phyloP scores from a whole-genome alignment of 2,329 filamentous ascomycete species.

The Chalaropsis ovoidea region DNA sequence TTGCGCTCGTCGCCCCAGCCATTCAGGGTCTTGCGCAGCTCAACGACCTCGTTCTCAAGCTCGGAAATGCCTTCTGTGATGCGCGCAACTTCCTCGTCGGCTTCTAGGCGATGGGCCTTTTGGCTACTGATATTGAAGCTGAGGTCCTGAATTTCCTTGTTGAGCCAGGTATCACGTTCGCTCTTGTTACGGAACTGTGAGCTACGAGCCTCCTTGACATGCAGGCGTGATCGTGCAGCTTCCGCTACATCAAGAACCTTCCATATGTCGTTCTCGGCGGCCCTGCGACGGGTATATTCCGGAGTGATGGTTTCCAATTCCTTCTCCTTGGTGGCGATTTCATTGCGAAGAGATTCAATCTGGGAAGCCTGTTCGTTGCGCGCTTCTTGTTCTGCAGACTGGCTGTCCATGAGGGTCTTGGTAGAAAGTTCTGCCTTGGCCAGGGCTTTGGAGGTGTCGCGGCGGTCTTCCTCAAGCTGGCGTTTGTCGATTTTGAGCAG shows the following conservation, averaged over 20 bases:
- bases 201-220: slow-evolving; percentile 84
- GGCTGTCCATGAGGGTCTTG: slow-evolving; percentile 72
- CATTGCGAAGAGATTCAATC: slow-evolving; percentile 58
- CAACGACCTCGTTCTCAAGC: slow-evolving; percentile 62
- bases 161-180: slow-evolving; percentile 76
- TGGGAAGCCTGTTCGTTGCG: slow-evolving; percentile 62
- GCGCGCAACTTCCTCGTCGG: slow-evolving; percentile 67
- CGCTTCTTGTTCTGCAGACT: slow-evolving; percentile 64
- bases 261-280: slow-evolving; percentile 60
- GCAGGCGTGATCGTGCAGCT: slow-evolving; percentile 63
- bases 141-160: slow-evolving; percentile 68
- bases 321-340: slow-evolving; percentile 65
- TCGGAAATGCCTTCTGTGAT: slow-evolving; percentile 61
- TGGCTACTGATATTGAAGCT: slow-evolving; percentile 66
- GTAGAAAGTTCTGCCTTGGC: slow-evolving; percentile 81
- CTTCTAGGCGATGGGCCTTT: slow-evolving; percentile 75
- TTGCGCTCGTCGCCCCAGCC: slow-evolving; percentile 67
- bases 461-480: slow-evolving; percentile 82
- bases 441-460: slow-evolving; percentile 64
- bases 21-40: slow-evolving; percentile 61
- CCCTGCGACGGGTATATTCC: slow-evolving; percentile 61
- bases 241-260: slow-evolving; percentile 67
- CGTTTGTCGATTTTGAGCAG: slow-evolving; percentile 73
- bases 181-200: slow-evolving; percentile 79
- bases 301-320: slow-evolving; percentile 69